Base-by-base conservation (phyloP, 179 eudicot genomes). In the Drosera spatulata region DNA sequence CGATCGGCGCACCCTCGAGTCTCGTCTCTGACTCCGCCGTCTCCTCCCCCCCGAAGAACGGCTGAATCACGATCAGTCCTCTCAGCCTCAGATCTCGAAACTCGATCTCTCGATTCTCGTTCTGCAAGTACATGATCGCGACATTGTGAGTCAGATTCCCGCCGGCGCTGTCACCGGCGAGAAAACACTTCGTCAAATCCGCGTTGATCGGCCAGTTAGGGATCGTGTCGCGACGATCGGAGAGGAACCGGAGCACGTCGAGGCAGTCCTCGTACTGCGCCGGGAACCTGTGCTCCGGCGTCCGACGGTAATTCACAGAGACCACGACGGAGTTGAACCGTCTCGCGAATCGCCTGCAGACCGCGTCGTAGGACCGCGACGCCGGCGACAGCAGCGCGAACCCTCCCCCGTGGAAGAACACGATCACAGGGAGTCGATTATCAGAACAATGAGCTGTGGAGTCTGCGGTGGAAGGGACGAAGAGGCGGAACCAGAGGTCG, bases 21-120 rank as follows among this genome's bases (percentile, higher is more conserved):
- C 68, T 66, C 7, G 57, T 47, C 66, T 89, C 97, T 3, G 95
- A 65, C 2, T 74, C 68, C 0, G 72, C 69, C 42, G 69, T 39
- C 22, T 84, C 85, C 3, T 71, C 69, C 14, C 97, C 97, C 2
- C 95, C 95, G 11, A 89, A 89, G 58, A 86, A 89, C 0, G 97
- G 97, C 40, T 89, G 97, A 22, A 89, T 80, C 33, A 77, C 55
- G 46, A 82, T 65, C 38, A 87, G 41, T 6, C 97, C 97, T 14
- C 75, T 44, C 15, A 89, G 73, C 75, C 68, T 64, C 47, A 57
- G 8, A 11, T 55, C 51, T 22, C 33, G 33, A 7, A 89, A 73
- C 75, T 70, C 62, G 42, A 53, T 9, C 51, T 15, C 14, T 33
- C 13, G 1, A 66, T 71, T 45, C 75, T 22, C 33, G 33, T 22